Percentiles rank a stretch among this genome's conserved stretches.
These are phyloP conservation scores for Nakaseomyces bracarensis DNA, from an alignment of 1,139 yeast genomes.

Conservation along the genomic window DNA sequence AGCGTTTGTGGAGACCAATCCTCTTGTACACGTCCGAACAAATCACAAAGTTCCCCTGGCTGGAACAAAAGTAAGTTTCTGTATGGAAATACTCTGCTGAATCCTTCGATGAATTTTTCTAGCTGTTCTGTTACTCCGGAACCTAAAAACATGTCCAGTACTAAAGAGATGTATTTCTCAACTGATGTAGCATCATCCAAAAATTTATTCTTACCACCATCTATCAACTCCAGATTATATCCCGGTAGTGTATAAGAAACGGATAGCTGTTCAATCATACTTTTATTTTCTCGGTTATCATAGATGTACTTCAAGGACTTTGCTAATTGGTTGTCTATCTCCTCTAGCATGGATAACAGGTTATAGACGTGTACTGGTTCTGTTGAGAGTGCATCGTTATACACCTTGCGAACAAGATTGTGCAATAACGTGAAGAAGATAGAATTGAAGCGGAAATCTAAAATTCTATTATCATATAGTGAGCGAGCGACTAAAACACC, in stretches of 20 bases:
- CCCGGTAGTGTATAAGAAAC: constrained; percentile 76
- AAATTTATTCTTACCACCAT: constrained; percentile 44
- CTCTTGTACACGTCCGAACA: constrained; percentile 71
- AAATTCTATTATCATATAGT: constrained; percentile 72
- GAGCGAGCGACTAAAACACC: constrained; percentile 88
- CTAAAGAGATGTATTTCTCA: constrained; percentile 47
- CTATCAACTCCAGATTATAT: constrained; percentile 48
- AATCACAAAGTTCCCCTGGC: constrained; percentile 58
- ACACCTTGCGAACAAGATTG: constrained; percentile 10
- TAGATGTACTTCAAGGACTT: constrained; percentile 49
- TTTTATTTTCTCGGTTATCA: constrained; percentile 34
- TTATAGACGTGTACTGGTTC: constrained; percentile 3
- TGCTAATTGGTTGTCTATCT: constrained; percentile 56
- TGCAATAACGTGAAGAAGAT: constrained; percentile 51
- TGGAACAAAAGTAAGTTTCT: constrained; percentile 63
- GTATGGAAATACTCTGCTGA: constrained; percentile 77
- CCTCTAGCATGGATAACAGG: constrained; percentile 32
- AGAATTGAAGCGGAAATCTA: constrained; percentile 73
- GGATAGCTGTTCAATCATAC: constrained; percentile 40
- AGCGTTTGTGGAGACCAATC: constrained; percentile 77
- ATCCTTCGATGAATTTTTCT: constrained; percentile 68
- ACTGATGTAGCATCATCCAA: constrained; percentile 39
- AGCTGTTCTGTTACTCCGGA: constrained; percentile 61
- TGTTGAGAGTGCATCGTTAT: constrained; percentile 19
- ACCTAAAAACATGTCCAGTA: constrained; percentile 55